phyloP scores from a whole-genome alignment of 2,329 filamentous ascomycete species.

The Fusarium illudens region DNA sequence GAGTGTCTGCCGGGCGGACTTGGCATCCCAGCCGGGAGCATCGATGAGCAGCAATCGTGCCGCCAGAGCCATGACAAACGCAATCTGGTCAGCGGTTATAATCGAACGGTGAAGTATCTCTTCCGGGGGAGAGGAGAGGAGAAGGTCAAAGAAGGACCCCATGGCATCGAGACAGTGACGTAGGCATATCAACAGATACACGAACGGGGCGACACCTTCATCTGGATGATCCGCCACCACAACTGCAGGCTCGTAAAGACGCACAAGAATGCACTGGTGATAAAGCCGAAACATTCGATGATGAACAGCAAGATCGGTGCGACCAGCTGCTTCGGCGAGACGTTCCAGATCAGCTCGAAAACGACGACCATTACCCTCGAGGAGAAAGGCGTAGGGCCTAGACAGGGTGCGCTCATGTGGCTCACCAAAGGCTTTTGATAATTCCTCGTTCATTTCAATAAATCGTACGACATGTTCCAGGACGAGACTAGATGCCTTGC shows the following conservation, averaged over 20 bases:
- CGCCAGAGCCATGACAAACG: slow-evolving; percentile 37
- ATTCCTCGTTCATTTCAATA: slow-evolving; percentile 47
- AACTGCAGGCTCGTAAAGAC: slow-evolving; percentile 52
- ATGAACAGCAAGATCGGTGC: slow-evolving; percentile 9
- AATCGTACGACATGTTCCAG: slow-evolving; percentile 48
- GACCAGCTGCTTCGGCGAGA: slow-evolving; percentile 43
- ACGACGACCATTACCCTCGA: slow-evolving; percentile 45
- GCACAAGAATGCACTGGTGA: slow-evolving; percentile 49
- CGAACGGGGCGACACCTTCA: slow-evolving; percentile 39
- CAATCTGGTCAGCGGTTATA: slow-evolving; percentile 31
- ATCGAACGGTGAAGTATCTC: slow-evolving; percentile 30
- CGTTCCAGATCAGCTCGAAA: slow-evolving; percentile 47
- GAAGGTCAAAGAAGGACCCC: slow-evolving; percentile 45
- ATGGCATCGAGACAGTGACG: slow-evolving; percentile 48
- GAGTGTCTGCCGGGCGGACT: slow-evolving; percentile 29
- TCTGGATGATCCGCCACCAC: slow-evolving; percentile 39
- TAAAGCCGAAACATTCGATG: slow-evolving; percentile 41
- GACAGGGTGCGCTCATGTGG: slow-evolving; percentile 41
- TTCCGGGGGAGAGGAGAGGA: slow-evolving; percentile 43
- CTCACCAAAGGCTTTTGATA: slow-evolving; percentile 47
- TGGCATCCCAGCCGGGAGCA: slow-evolving; percentile 35
- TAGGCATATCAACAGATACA: slow-evolving; percentile 46
- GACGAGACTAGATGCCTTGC: slow-evolving; percentile 44
- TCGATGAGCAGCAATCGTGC: slow-evolving; percentile 37
- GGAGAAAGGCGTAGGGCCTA: slow-evolving; percentile 44